Evolutionary conservation across 495 filamentous ascomycete genomes (phyloP).

Genomic region (Achaetomiella virescens): DNA sequence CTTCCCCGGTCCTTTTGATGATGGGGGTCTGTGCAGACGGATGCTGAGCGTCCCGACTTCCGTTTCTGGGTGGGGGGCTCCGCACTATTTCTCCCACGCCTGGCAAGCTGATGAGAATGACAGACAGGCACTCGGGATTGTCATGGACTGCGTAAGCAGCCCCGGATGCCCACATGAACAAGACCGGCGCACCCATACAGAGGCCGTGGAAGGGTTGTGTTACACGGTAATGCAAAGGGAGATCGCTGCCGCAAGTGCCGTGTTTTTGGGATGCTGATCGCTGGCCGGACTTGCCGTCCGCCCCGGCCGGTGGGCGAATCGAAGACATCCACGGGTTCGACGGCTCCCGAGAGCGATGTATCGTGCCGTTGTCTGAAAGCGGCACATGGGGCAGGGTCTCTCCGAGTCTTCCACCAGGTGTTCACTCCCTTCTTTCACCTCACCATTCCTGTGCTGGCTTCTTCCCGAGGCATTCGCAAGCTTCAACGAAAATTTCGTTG

Average conservation of each 20-base stretch:
- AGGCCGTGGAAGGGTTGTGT: not conserved
- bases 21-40: not conserved
- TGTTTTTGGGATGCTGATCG: slow-evolving; percentile 12
- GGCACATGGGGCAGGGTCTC: no score
- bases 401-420: no score
- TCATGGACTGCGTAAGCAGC: no score
- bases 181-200: not conserved
- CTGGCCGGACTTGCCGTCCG: not conserved
- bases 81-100: no score
- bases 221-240: slow-evolving; percentile 13
- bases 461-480: no score
- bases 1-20: no score
- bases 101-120: no score
- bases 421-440: no score
- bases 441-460: no score
- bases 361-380: no score
- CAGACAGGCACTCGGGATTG: no score
- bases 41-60: not conserved
- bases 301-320: not conserved
- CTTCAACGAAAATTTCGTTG: no score
- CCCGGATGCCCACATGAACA: not conserved
- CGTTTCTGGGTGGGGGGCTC: not conserved
- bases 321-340: not conserved
- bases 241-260: slow-evolving; percentile 16
- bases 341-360: not conserved